These are phyloP conservation scores for Starmerella scarabaei DNA, from an alignment of 805 yeast genomes.

Conservation along the genomic window DNA sequence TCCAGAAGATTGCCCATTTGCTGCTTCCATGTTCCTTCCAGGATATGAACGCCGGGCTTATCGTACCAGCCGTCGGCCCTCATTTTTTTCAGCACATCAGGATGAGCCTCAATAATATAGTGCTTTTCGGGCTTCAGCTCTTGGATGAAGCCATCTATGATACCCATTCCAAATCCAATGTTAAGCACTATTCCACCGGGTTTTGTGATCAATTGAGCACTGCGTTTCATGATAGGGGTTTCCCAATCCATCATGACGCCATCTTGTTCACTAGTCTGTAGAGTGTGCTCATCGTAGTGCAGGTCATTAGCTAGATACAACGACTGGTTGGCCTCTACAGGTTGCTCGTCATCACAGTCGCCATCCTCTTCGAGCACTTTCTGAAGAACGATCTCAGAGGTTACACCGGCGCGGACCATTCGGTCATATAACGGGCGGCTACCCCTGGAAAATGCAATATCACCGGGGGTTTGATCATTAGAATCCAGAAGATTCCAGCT, in stretches of 20 bases:
- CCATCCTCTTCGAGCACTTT: constrained; percentile 34
- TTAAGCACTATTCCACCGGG: constrained; percentile 45
- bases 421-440: constrained; percentile 30
- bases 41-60: constrained; percentile 52
- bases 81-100: constrained; percentile 66
- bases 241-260: constrained; percentile 99
- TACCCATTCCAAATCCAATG: constrained; percentile 96
- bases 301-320: constrained; percentile 55
- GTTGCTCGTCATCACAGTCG: constrained; percentile 15
- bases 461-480: constrained; percentile 71
- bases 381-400: constrained; percentile 72
- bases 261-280: constrained; percentile 64
- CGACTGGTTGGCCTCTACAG: constrained; percentile 34
- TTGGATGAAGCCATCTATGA: constrained; percentile 71
- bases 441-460: constrained; percentile 49
- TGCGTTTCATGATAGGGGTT: constrained; percentile 61
- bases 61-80: constrained; percentile 71
- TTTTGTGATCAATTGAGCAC: constrained; percentile 59
- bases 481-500: constrained; percentile 78
- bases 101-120: constrained; percentile 89
- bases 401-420: constrained; percentile 71
- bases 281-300: constrained; percentile 45
- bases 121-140: constrained; percentile 48
- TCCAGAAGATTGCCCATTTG: constrained; percentile 51
- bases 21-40: constrained; percentile 93